Evolutionary conservation across 495 filamentous ascomycete species (phyloP).

Genomic region (Entonaema liquescens): DNA sequence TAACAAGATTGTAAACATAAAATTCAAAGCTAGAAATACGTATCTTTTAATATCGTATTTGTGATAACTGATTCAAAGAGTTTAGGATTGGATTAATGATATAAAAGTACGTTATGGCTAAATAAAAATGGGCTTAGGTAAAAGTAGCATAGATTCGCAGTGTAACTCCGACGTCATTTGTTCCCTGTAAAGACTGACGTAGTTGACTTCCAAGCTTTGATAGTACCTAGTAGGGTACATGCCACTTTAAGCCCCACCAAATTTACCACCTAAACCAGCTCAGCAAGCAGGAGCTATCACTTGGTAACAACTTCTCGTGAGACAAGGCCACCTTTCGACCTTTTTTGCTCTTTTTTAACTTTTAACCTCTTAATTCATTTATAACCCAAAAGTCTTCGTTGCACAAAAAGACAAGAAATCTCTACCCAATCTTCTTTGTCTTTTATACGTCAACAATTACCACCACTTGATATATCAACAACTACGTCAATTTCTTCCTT

Average conservation of each 20-base stretch:
- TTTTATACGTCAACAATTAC: constrained; percentile 21
- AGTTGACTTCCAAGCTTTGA: constrained; percentile 35
- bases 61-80: neutral
- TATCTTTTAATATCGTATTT: neutral
- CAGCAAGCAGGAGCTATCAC: constrained; percentile 17
- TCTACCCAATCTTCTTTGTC: constrained; percentile 1
- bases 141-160: neutral
- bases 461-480: constrained; percentile 15
- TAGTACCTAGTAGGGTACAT: neutral
- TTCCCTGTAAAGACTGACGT: constrained; percentile 32
- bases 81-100: neutral
- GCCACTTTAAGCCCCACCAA: constrained; percentile 30
- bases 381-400: constrained; percentile 3
- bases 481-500: constrained; percentile 29
- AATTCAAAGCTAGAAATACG: neutral
- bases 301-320: constrained; percentile 21
- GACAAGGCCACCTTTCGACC: constrained; percentile 32
- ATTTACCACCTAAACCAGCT: constrained; percentile 20
- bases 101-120: neutral
- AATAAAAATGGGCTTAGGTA: constrained; percentile 6
- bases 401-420: constrained; percentile 4
- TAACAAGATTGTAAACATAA: neutral
- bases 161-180: constrained; percentile 35
- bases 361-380: neutral
- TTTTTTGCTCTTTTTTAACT: neutral